Conservation (phyloP, 768 basidiomycete genomes). For the Suillus variegatus region DNA sequence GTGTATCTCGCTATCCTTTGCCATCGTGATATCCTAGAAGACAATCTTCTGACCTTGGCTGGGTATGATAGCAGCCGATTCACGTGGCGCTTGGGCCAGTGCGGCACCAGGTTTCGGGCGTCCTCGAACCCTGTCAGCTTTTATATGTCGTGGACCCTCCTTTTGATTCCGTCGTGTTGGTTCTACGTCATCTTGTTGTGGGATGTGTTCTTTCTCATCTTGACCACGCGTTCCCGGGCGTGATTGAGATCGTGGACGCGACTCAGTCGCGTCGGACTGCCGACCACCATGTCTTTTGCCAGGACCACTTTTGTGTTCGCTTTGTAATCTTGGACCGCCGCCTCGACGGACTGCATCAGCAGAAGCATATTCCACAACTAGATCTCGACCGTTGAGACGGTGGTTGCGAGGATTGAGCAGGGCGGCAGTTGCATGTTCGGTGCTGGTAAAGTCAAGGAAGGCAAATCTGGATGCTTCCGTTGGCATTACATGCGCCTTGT, state of each 20-base stretch:
- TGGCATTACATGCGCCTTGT: neutral
- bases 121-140: constrained; percentile 27
- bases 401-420: constrained; percentile 87
- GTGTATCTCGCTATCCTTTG: neutral
- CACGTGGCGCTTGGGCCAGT: constrained; percentile 73
- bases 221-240: constrained; percentile 8
- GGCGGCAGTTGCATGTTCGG: constrained; percentile 77
- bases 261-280: constrained; percentile 6
- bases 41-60: constrained; percentile 71
- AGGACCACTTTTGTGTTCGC: constrained; percentile 17
- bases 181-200: constrained; percentile 10
- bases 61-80: constrained; percentile 69
- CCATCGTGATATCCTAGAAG: constrained; percentile 45
- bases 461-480: constrained; percentile 63
- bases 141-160: constrained; percentile 15
- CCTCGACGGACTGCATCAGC: constrained; percentile 86
- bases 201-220: constrained; percentile 5
- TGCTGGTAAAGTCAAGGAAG: constrained; percentile 86
- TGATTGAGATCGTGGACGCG: constrained; percentile 9
- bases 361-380: constrained; percentile 89
- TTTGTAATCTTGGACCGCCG: constrained; percentile 35
- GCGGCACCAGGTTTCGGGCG: constrained; percentile 80
- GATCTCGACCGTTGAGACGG: constrained; percentile 76
- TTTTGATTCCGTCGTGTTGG: constrained; percentile 13
- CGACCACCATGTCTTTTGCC: constrained; percentile 13